Conservation (phyloP, 2,329 filamentous ascomycete genomes). For the Ophiostoma fasciatum region DNA sequence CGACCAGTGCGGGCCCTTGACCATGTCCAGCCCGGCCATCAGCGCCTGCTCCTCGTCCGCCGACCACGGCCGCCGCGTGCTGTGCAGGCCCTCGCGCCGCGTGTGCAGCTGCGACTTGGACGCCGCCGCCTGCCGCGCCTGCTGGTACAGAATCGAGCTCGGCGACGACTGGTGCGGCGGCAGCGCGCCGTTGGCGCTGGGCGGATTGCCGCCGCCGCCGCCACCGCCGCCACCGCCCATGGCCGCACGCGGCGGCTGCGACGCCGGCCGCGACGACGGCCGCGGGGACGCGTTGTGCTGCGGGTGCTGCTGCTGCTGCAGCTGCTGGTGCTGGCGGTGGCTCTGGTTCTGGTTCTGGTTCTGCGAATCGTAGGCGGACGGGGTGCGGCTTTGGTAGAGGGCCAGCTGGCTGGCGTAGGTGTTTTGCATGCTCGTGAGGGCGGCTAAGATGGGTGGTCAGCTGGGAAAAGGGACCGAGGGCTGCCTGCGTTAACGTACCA, state of each 20-base stretch:
- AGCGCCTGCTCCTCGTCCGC: constrained; percentile 80
- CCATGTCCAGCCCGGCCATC: constrained; percentile 75
- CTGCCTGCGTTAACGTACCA: constrained; percentile 6
- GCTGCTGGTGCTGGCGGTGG: constrained; percentile 14
- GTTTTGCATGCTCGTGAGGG: constrained; percentile 10
- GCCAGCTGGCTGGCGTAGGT: constrained; percentile 10
- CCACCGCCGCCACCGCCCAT: constrained; percentile 6
- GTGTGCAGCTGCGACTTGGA: constrained; percentile 41
- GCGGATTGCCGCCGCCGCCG: too few species aligned
- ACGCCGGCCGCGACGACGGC: too few species aligned
- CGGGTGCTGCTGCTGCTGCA: constrained; percentile 15
- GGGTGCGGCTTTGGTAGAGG: constrained; percentile 6
- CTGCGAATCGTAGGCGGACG: too few species aligned
- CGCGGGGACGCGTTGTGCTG: too few species aligned
- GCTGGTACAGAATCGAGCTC: constrained; percentile 41
- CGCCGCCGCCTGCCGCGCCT: constrained; percentile 42
- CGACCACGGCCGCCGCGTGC: constrained; percentile 66
- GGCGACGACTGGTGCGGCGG: constrained; percentile 43
- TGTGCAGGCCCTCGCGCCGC: constrained; percentile 41
- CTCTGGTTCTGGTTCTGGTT: background rate
- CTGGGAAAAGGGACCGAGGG: too few species aligned
- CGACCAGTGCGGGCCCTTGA: constrained; percentile 86
- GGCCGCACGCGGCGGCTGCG: too few species aligned
- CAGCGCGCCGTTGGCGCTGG: constrained; percentile 19
- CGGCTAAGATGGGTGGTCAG: constrained; percentile 3